Evolutionary conservation across 495 filamentous ascomycete genomes (phyloP), one percentile per base, ranked within the genome.

Genomic region (Annulohypoxylon maeteangense): DNA sequence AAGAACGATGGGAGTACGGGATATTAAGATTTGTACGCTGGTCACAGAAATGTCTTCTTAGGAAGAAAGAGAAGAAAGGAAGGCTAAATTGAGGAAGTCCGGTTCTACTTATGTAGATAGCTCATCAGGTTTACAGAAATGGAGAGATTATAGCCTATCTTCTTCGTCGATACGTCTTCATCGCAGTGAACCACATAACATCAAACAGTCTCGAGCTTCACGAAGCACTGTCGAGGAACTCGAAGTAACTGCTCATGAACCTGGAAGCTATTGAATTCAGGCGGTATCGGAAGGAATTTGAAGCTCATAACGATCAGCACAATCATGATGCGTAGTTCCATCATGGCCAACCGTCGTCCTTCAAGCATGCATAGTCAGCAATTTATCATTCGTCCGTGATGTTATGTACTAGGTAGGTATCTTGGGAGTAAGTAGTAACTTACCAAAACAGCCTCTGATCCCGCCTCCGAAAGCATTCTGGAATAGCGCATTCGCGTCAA

Each of bases 261-360:
- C 12, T 61, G 55, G 59, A 76, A 70, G 12, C 57, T 55, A n/a
- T 58, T 61, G 8, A 60, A 51, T 40, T 75, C 72, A n/a, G 68
- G 62, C 0, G 75, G 75, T n/a, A 78, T 18, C 12, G 70, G 58
- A 3, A 75, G 60, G 31, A 79, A 76, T 44, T 75, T 74, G 25
- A 79, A 74, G 40, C 55, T 76, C 40, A 76, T 51, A 20, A 73
- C 23, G 0, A 70, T 69, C 23, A 79, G 62, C 12, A 68, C 57
- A 1, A 78, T 68, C 34, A 76, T 66, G 38, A 78, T 76, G 36
- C 59, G 67, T 27, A 77, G 53, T 27, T 79, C 70, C 68, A 69
- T 72, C 56, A 71, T 66, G n/a, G 75, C 76, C 4, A 78, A 63
- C 32, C 67, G 68, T 23, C 60, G 60, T 1, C 76, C 71, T 78